Percentiles rank a stretch among this genome's conserved stretches.
Conservation (phyloP, 768 basidiomycete species). For the Tremella mesenterica region DNA sequence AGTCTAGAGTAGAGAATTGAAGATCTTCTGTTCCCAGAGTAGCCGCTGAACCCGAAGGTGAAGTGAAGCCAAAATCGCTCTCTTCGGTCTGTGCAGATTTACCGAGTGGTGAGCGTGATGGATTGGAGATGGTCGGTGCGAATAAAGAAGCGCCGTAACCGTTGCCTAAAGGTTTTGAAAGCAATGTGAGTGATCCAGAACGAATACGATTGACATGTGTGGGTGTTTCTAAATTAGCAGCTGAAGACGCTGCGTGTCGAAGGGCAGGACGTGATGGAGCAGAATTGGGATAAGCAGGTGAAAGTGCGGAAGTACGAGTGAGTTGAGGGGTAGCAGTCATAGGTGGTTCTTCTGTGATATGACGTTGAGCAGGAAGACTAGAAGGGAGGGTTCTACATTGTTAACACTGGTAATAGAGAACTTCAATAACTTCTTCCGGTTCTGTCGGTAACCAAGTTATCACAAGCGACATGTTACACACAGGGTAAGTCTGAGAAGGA, state of each 20-base stretch:
- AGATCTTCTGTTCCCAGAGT: slow-evolving; percentile 56
- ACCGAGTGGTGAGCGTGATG: slow-evolving; percentile 47
- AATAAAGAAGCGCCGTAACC: slow-evolving; percentile 78
- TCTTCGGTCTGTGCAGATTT: slow-evolving; percentile 53
- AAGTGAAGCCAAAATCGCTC: slow-evolving; percentile 70
- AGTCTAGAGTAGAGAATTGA: slow-evolving; percentile 89
- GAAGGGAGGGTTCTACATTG: slow-evolving; percentile 77
- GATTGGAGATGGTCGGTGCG: slow-evolving; percentile 56
- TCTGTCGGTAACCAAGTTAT: background rate
- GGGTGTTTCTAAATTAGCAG: slow-evolving; percentile 30
- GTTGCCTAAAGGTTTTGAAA: slow-evolving; percentile 62
- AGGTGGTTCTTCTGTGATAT: slow-evolving; percentile 48
- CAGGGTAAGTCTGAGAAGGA: background rate
- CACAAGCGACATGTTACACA: background rate
- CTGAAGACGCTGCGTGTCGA: slow-evolving; percentile 38
- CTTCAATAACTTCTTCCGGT: background rate
- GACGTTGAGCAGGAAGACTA: slow-evolving; percentile 68
- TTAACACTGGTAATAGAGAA: no score
- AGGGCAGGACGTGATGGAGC: slow-evolving; percentile 27
- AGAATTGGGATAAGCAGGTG: slow-evolving; percentile 42
- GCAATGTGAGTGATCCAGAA: slow-evolving; percentile 84
- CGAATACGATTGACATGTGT: slow-evolving; percentile 59
- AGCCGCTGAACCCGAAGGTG: slow-evolving; percentile 48
- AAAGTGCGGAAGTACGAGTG: slow-evolving; percentile 48
- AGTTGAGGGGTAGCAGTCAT: slow-evolving; percentile 40